A percentile compares a stretch with the other conserved stretches of the same genome.
phyloP scores from a whole-genome alignment of 306 rosid species.

The Malus fusca region DNA sequence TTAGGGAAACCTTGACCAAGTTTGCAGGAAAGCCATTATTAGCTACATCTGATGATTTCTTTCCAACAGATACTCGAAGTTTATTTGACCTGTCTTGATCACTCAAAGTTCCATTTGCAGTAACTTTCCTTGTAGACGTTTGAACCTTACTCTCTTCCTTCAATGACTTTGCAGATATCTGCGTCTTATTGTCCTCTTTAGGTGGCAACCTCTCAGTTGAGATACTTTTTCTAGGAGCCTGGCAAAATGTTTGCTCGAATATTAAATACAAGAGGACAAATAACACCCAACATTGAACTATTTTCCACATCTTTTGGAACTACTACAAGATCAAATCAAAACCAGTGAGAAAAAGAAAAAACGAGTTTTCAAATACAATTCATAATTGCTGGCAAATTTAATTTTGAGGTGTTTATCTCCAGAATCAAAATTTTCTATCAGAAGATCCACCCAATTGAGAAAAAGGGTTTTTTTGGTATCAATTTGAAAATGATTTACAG shows the following conservation, averaged over 20 bases:
- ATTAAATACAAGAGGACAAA: background rate
- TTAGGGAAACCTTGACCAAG: constrained; percentile 62
- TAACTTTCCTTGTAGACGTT: constrained; percentile 41
- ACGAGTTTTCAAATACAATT: background rate
- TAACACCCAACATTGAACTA: background rate
- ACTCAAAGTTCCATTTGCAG: constrained; percentile 45
- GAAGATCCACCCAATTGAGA: constrained; percentile 5
- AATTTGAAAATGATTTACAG: no score
- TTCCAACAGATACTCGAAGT: constrained; percentile 45
- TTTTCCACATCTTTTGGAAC: background rate
- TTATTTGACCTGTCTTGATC: constrained; percentile 52
- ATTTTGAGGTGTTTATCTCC: background rate
- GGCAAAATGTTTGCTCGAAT: constrained; percentile 5
- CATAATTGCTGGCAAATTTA: background rate
- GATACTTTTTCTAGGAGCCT: constrained; percentile 82
- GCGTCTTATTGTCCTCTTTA: constrained; percentile 61
- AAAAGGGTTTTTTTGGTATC: background rate
- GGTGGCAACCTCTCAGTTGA: constrained; percentile 59
- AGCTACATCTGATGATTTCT: constrained; percentile 54
- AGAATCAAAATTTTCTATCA: background rate
- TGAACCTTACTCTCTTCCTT: constrained; percentile 64
- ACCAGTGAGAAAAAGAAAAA: background rate
- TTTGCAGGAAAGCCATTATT: constrained; percentile 57
- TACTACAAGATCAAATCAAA: background rate
- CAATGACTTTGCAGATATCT: constrained; percentile 30